Percentiles rank a stretch among this genome's conserved stretches.
Evolutionary conservation across 1,139 yeast genomes (phyloP).

Genomic region (Taphrina wiesneri): DNA sequence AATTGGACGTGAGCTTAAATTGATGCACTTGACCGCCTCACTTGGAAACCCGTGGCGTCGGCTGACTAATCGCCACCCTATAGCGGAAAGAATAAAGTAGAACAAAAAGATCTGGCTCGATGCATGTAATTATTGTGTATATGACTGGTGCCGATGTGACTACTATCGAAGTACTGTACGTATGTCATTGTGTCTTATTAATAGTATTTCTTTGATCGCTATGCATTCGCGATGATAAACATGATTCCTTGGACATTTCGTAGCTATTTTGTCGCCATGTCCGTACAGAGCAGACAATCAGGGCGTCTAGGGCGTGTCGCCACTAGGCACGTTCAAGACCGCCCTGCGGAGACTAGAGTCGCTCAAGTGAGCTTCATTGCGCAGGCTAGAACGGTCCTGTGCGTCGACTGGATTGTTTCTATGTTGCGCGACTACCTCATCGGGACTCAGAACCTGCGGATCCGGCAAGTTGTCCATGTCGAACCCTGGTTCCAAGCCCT

Average conservation of each 20-base stretch:
- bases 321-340: conserved; percentile 3
- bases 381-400: not conserved
- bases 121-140: not conserved
- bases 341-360: conserved; percentile 19
- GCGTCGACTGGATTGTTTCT: not conserved
- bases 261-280: too few species aligned
- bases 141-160: not conserved
- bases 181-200: not conserved
- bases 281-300: too few species aligned
- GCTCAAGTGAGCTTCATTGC: conserved; percentile 7
- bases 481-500: not conserved
- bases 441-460: conserved; percentile 8
- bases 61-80: not conserved
- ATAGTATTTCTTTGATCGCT: not conserved
- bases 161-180: not conserved
- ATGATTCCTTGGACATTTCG: too few species aligned
- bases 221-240: not conserved
- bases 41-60: not conserved
- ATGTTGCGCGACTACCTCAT: not conserved
- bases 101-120: not conserved
- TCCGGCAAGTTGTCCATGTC: not conserved
- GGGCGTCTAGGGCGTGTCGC: too few species aligned
- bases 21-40: not conserved
- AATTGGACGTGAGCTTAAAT: too few species aligned
- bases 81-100: not conserved